phyloP scores from a whole-genome alignment of 345 rosid species.

The Ceriops tagal region DNA sequence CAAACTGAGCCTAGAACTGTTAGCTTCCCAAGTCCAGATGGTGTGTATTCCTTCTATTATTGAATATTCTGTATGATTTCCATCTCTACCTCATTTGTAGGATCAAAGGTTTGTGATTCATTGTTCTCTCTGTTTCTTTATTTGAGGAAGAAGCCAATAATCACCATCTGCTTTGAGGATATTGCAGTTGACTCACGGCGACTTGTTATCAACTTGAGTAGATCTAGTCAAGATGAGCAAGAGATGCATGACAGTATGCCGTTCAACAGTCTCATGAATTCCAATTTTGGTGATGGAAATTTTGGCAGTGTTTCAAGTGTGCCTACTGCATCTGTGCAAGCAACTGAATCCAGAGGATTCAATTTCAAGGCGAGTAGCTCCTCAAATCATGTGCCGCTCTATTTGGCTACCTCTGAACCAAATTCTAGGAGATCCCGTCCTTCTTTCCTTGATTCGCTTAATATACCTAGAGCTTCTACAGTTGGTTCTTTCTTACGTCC shows the following conservation, averaged over 20 bases:
- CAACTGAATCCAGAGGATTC: constrained; percentile 45
- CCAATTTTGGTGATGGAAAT: constrained; percentile 37
- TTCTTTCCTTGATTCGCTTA: constrained; percentile 86
- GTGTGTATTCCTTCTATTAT: constrained; percentile 27
- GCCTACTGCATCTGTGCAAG: constrained; percentile 29
- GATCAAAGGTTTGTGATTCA: constrained; percentile 5
- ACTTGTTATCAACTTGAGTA: constrained; percentile 32
- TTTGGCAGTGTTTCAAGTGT: constrained; percentile 35
- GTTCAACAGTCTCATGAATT: constrained; percentile 23
- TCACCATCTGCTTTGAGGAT: constrained; percentile 11
- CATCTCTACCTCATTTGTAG: background rate
- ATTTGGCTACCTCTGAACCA: constrained; percentile 46
- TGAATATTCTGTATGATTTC: constrained; percentile 26
- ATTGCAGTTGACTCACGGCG: constrained; percentile 40
- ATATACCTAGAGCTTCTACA: constrained; percentile 49
- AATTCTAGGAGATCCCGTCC: constrained; percentile 65
- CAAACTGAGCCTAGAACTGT: constrained; percentile 33
- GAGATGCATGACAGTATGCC: constrained; percentile 27
- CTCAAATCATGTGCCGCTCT: constrained; percentile 25
- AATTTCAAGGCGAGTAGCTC: constrained; percentile 44
- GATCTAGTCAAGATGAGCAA: constrained; percentile 36
- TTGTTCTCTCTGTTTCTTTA: constrained; percentile 11
- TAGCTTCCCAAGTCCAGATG: constrained; percentile 26
- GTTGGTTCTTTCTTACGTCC: constrained; percentile 39
- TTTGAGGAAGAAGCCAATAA: constrained; percentile 19